A percentile compares a stretch with the other conserved stretches of the same genome.
phyloP scores from a whole-genome alignment of 345 rosid species.

The Brassica carinata region DNA sequence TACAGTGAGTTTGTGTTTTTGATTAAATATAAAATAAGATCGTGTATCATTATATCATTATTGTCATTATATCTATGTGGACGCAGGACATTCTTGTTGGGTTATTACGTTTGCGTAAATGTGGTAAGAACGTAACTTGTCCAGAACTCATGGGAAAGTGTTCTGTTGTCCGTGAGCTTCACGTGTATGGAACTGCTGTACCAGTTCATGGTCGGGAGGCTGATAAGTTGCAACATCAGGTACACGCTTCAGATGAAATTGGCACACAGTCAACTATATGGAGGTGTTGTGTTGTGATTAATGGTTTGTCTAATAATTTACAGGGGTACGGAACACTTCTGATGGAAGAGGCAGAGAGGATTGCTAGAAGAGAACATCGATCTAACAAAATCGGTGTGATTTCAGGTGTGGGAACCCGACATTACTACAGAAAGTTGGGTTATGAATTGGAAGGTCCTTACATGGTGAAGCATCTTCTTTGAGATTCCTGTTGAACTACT shows the following conservation, averaged over 20 bases:
- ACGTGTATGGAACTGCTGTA: conserved; percentile 99
- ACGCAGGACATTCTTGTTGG: conserved; percentile 96
- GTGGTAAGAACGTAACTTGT: conserved; percentile 83
- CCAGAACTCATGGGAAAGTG: conserved; percentile 91
- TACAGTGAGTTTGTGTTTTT: not conserved
- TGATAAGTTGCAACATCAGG: conserved; percentile 99
- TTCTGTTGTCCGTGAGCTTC: conserved; percentile 97
- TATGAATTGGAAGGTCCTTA: conserved; percentile 97
- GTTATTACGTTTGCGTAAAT: conserved; percentile 80
- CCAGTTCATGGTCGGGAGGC: conserved; percentile 98
- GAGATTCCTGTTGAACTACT: conserved; percentile 1
- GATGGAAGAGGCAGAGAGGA: conserved; percentile 97
- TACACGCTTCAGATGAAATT: conserved; percentile 26
- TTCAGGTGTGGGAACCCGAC: conserved; percentile 97
- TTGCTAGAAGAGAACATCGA: conserved; percentile 79
- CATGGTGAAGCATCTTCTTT: conserved; percentile 82
- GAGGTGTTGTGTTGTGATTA: not conserved
- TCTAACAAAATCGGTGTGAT: conserved; percentile 84
- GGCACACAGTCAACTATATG: not conserved
- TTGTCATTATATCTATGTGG: conserved; percentile 10
- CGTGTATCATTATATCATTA: not conserved
- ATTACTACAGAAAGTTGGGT: conserved; percentile 86
- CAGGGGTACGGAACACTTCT: conserved; percentile 96
- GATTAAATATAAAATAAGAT: not conserved
- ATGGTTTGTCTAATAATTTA: not conserved